Evolutionary conservation across 768 basidiomycete genomes (phyloP).

Genomic region (Trichaptum fuscoviolaceum): DNA sequence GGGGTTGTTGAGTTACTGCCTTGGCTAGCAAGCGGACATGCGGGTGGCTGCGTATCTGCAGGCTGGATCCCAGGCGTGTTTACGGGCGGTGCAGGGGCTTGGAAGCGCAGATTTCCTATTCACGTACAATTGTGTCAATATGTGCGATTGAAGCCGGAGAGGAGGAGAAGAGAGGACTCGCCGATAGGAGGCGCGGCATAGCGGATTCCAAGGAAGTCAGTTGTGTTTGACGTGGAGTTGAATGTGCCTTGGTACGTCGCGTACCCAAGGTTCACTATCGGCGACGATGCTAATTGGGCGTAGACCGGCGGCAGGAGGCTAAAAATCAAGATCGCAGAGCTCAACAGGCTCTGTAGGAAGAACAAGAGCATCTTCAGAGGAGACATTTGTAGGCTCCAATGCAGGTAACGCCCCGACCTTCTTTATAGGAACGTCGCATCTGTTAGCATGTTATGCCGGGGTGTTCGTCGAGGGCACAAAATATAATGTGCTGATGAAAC

Average conservation of each 20-base stretch:
- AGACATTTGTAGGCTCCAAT: no score
- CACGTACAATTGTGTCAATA: background rate
- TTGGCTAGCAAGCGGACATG: background rate
- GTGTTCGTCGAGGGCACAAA: no score
- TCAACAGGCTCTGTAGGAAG: no score
- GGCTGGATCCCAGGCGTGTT: background rate
- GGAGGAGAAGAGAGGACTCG: constrained; percentile 21
- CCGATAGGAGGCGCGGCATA: constrained; percentile 48
- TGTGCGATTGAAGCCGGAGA: constrained; percentile 13
- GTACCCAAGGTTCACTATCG: constrained; percentile 39
- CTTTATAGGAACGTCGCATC: no score
- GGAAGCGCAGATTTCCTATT: constrained; percentile 2
- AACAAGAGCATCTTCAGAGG: no score
- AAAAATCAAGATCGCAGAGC: no score
- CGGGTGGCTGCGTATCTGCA: background rate
- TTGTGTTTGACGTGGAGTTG: constrained; percentile 28
- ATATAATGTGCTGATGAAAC: no score
- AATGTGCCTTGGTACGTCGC: constrained; percentile 38
- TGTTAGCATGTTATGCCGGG: no score
- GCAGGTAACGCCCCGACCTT: no score
- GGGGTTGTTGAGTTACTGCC: background rate
- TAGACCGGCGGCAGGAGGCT: no score
- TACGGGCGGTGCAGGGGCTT: constrained; percentile 1
- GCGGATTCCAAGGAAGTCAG: constrained; percentile 36
- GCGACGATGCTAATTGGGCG: constrained; percentile 3